These are phyloP conservation scores for Myxozyma melibiosi DNA, from an alignment of 805 yeast species.

Conservation along the genomic window DNA sequence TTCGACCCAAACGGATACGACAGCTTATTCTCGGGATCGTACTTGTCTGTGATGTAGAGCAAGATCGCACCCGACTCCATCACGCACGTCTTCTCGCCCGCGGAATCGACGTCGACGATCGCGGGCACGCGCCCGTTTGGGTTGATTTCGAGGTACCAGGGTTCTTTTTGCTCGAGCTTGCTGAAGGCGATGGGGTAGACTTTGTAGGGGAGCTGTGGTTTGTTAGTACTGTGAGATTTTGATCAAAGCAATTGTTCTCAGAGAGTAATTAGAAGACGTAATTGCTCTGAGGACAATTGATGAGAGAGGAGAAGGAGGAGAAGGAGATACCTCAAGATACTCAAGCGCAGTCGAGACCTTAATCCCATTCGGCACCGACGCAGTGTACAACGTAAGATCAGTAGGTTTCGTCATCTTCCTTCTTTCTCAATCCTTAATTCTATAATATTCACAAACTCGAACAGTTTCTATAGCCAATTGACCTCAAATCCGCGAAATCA, in stretches of 20 bases:
- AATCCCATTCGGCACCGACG: constrained; percentile 49
- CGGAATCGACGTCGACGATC: constrained; percentile 44
- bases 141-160: constrained; percentile 58
- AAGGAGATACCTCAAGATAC: constrained; percentile 31
- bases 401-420: constrained; percentile 9
- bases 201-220: constrained; percentile 38
- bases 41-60: constrained; percentile 60
- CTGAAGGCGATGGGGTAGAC: constrained; percentile 47
- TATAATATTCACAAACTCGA: too few relatives aligned
- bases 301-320: too few relatives aligned
- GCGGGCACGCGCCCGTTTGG: constrained; percentile 69
- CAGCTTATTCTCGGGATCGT: constrained; percentile 56
- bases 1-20: constrained; percentile 44
- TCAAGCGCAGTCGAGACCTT: constrained; percentile 46
- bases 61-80: constrained; percentile 67
- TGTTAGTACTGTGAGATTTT: background rate
- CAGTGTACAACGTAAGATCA: constrained; percentile 37
- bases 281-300: too few relatives aligned
- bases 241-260: background rate
- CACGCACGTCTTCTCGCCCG: constrained; percentile 50
- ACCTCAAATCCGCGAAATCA: too few relatives aligned
- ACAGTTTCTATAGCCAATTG: too few relatives aligned
- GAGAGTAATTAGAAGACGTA: background rate
- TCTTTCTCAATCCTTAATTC: too few relatives aligned
- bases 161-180: constrained; percentile 54